Base-by-base conservation (phyloP, 176 grass and related monocot species). In the Phoenix dactylifera region DNA sequence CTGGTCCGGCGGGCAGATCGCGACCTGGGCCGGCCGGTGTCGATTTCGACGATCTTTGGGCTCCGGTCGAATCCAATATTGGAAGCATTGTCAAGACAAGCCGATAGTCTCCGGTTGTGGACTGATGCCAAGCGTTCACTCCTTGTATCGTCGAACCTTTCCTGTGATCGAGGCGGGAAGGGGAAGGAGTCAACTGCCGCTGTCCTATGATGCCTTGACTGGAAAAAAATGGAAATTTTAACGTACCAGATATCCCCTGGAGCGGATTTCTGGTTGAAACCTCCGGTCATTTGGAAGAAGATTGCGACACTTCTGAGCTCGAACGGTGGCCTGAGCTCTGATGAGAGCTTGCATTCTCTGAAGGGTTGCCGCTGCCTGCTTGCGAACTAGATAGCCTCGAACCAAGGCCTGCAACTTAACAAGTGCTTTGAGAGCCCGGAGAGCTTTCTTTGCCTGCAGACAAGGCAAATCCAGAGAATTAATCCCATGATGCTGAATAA, bases 31-130 rank as follows among this genome's bases (percentile, higher is more conserved):
- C 88, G 71, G 16, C 74, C 73, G 0, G 85, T 93, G 64, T 98
- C 94, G 57, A 98, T 86, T 74, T 98, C 94, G 20, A 98, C 94
- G 48, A 93, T 92, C 83, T 93, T 98, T 1, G 94, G 85, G 74
- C 94, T 98, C 63, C 71, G 76, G 73, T 92, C 93, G 39, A 52
- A 83, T 16, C 76, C 86, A 30, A 6, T 30, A 2, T 72, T 82
- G 1, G 77, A 83, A 39, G 18, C 9, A 28, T 35, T 68, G 18
- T 98, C 94, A 23, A 98, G 65, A 85, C 79, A 86, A 49, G 88
- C 79, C 0, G 94, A 93, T 17, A 93, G 70, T 6, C 82, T 78
- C 3, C 88, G 76, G 77, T 82, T 85, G 79, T 86, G 86, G 70
- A 81, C 63, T 16, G 82, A 50, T n/a, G 61, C 67, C 22, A 74